Evolutionary conservation across 2,329 filamentous ascomycete species (phyloP), one percentile per base, ranked within the genome.

Genomic region (Beauveria brongniartii): DNA sequence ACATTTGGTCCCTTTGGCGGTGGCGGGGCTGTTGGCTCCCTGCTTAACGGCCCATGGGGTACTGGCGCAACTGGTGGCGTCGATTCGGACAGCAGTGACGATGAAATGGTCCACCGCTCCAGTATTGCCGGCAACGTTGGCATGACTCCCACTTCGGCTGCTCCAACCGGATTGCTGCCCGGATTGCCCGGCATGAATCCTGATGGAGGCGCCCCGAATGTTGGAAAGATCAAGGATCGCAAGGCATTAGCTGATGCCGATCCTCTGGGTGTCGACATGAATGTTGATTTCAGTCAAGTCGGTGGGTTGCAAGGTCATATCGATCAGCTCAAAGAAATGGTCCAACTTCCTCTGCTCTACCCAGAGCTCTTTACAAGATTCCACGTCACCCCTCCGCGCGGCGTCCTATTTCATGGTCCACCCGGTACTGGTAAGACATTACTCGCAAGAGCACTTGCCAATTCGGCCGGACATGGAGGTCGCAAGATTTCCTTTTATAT

Each of bases 401-500:
- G 94, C 72, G 95, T 99, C 2, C 76, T 99, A 63, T 99, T 99
- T 74, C 94, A 99, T 71, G 94, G 94, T 40, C 94, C 94, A 59
- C 94, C 95, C 5, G 94, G 94, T 72, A 99, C 94, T 18, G 94
- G 94, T 82, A 99, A 97, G 78, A 99, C 94, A 14, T 80, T 99
- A n/a, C 83, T 99, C 63, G 94, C 95, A 57, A 86, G 94, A 69
- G 94, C 94, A 47, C 80, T 99, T 52, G 92, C 95, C 55, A 95
- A 94, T 61, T 95, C 90, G 63, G 89, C 96, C 62, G 92, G 91
- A 65, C 86, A 89, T 14, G 89, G 93, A 55, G 93, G 93, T 24
- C 88, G 89, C 66, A 97, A 97, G 72, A 94, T 99, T 65, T 97
- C 92, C 0, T 99, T 99, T 69, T 99, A 97, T 75, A 99, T 99